Evolutionary conservation across 2,329 filamentous ascomycete genomes (phyloP), one percentile per base, ranked within the genome.

Genomic region (Verruconis gallopava): DNA sequence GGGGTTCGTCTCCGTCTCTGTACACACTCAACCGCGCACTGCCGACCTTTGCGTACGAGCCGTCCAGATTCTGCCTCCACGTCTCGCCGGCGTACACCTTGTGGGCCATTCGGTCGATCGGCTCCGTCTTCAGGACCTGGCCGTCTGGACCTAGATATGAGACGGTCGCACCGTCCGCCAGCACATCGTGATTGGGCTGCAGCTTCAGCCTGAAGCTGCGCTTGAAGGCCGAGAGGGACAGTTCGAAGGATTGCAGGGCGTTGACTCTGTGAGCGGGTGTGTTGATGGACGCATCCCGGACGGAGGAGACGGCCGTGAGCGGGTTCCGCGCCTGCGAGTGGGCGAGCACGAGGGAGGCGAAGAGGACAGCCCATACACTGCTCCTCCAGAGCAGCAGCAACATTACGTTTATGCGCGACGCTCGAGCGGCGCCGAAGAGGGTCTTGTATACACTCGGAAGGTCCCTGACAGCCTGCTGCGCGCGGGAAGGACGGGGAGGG

Each of bases 151-250:
- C 77, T 33, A 94, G 60, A 55, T 85, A 80, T 30, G 79, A 74
- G 37, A 98, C 68, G 39, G 72, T 74, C 5, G 88, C 81, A 51
- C 81, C 78, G 13, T 85, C 73, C 42, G 80, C 74, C 36, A 98
- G 69, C 45, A 96, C 78, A 61, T 96, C 85, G 64, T 93, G 77
- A 58, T 96, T 96, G 3, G 91, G 91, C 57, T 91, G 79, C 38
- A 98, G 72, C 43, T 75, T 72, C 40, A 98, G 72, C 49, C 85
- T 84, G 53, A 96, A 69, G 50, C 77, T 73, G 41, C 73, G 69
- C 46, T 74, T 66, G 25, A 94, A 39, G 9, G 38, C 65, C 44
- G 75, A 69, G 58, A 98, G 95, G 21, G 75, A 79, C 47, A 98
- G 66, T 53, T 94, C 84, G 60, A 98, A 98, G 17, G 76, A 67